These are phyloP conservation scores for Chaetomium sp. DNA, from an alignment of 2,329 filamentous ascomycete species.

Conservation along the genomic window DNA sequence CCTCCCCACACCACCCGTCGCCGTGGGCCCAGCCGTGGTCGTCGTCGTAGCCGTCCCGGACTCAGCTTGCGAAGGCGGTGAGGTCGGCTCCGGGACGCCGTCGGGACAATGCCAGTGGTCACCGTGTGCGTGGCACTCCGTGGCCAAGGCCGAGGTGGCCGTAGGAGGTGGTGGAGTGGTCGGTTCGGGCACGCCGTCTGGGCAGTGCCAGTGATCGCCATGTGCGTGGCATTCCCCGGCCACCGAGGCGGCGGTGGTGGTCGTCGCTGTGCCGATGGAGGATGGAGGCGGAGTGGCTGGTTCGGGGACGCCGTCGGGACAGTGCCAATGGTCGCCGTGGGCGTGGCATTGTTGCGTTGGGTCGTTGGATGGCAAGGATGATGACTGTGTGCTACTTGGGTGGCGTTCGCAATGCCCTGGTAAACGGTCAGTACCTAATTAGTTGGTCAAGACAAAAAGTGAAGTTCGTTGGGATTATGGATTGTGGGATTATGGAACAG, in stretches of 20 bases:
- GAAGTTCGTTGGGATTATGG: no score
- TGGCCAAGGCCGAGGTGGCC: slow-evolving; percentile 4
- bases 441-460: not conserved
- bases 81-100: slow-evolving; percentile 3
- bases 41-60: not conserved
- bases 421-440: not conserved
- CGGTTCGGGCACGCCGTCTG: not conserved
- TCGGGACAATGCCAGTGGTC: slow-evolving; percentile 9
- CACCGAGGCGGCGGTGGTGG: slow-evolving; percentile 1
- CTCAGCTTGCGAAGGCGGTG: not conserved
- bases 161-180: no score
- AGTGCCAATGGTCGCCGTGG: slow-evolving; percentile 7
- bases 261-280: not conserved
- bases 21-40: not conserved
- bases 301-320: slow-evolving; percentile 7
- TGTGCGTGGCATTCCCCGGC: slow-evolving; percentile 7
- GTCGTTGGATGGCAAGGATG: not conserved
- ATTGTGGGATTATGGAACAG: no score
- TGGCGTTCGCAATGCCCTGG: slow-evolving; percentile 9
- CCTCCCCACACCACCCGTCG: not conserved
- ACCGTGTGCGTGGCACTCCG: slow-evolving; percentile 5
- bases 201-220: slow-evolving; percentile 9
- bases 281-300: slow-evolving; percentile 7
- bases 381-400: not conserved
- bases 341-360: not conserved